Evolutionary conservation across 352 stramenopile genomes (phyloP).

Genomic region (Pythium vanterpoolii): DNA sequence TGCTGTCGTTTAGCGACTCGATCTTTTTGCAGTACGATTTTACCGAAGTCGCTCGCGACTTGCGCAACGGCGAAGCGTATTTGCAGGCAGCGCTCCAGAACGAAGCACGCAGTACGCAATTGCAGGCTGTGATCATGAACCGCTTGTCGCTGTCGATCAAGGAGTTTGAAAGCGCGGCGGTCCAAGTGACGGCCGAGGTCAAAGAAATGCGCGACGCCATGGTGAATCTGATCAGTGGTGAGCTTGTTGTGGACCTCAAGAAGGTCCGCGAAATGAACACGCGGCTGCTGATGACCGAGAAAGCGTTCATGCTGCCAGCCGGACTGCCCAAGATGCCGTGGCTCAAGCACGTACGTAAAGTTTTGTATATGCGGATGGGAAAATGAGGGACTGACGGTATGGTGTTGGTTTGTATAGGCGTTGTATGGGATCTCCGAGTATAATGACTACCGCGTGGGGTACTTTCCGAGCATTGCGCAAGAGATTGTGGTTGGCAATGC

Average conservation of each 20-base stretch:
- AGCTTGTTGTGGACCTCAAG: conserved; percentile 71
- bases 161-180: conserved; percentile 56
- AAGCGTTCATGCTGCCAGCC: conserved; percentile 67
- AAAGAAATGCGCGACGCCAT: conserved; percentile 53
- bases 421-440: conserved; percentile 83
- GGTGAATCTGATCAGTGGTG: conserved; percentile 52
- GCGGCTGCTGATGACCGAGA: conserved; percentile 76
- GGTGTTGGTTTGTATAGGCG: conserved; percentile 28
- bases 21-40: conserved; percentile 88
- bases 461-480: conserved; percentile 72
- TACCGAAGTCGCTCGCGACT: conserved; percentile 64
- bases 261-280: conserved; percentile 83
- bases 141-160: conserved; percentile 58
- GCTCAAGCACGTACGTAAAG: conserved; percentile 71
- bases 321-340: conserved; percentile 71
- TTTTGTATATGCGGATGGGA: not conserved
- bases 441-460: conserved; percentile 76
- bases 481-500: conserved; percentile 64
- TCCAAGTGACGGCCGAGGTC: conserved; percentile 55
- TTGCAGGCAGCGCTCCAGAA: conserved; percentile 41
- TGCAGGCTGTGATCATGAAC: conserved; percentile 24
- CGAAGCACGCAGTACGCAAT: conserved; percentile 15
- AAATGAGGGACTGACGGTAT: not conserved
- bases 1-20: conserved; percentile 72
- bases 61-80: conserved; percentile 60